phyloP scores from a whole-genome alignment of 1,284 basidiomycete genomes.

The Tylopilus sp. region DNA sequence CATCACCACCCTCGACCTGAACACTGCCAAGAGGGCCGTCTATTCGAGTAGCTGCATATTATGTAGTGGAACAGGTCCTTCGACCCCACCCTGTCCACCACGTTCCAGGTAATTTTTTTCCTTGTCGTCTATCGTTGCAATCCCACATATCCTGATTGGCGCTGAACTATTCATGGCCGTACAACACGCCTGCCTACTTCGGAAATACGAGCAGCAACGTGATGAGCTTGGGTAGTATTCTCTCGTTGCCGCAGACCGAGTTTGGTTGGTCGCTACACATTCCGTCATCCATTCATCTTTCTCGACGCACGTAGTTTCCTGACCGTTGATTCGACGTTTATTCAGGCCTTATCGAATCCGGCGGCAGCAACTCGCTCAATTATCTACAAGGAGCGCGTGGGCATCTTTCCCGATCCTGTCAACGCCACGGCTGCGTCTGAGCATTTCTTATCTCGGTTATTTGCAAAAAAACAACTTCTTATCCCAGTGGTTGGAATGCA shows the following conservation, averaged over 20 bases:
- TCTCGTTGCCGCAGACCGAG: constrained; percentile 12
- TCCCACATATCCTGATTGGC: neutral
- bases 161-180: constrained; percentile 12
- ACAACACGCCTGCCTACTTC: constrained; percentile 7
- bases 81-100: constrained; percentile 16
- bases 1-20: constrained; percentile 20
- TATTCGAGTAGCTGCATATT: constrained; percentile 24
- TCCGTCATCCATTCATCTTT: neutral
- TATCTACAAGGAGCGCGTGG: constrained; percentile 24
- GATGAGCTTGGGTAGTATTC: constrained; percentile 13
- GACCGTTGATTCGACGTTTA: neutral
- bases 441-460: constrained; percentile 21
- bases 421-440: constrained; percentile 17
- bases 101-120: constrained; percentile 17
- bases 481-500: constrained; percentile 27
- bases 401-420: constrained; percentile 20
- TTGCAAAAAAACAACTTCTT: constrained; percentile 18
- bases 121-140: neutral
- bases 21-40: constrained; percentile 12
- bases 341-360: constrained; percentile 14
- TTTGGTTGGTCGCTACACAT: constrained; percentile 11
- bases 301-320: neutral
- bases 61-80: constrained; percentile 20
- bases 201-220: constrained; percentile 13
- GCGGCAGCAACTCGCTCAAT: constrained; percentile 11